phyloP scores from a whole-genome alignment of 495 filamentous ascomycete genomes.

The Viridothelium virens region DNA sequence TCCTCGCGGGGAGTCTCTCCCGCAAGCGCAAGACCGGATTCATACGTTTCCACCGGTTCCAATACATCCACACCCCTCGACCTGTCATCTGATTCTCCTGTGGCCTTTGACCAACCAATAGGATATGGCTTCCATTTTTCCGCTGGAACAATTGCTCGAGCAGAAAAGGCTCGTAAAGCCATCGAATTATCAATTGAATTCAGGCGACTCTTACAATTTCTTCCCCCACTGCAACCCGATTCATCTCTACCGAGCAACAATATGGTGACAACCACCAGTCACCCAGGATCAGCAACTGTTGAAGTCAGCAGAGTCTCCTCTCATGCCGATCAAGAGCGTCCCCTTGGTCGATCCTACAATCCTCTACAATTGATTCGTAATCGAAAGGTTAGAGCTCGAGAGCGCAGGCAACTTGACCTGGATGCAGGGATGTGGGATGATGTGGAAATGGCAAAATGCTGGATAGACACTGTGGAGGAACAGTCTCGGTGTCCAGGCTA shows the following conservation, averaged over 20 bases:
- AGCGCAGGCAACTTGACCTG: constrained; percentile 60
- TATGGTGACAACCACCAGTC: constrained; percentile 22
- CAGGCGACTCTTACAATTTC: constrained; percentile 60
- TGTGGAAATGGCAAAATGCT: constrained; percentile 56
- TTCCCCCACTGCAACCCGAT: constrained; percentile 61
- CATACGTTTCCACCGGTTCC: constrained; percentile 9
- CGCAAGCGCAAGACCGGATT: constrained; percentile 35
- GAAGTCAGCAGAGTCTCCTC: constrained; percentile 28
- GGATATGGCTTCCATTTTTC: constrained; percentile 53
- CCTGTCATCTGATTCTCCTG: constrained; percentile 19
- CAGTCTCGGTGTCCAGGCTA: constrained; percentile 41
- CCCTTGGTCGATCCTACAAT: constrained; percentile 62
- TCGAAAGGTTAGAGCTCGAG: constrained; percentile 65
- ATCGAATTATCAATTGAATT: constrained; percentile 78
- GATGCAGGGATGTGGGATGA: constrained; percentile 72
- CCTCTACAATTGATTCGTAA: constrained; percentile 84
- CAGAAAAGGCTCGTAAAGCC: constrained; percentile 67
- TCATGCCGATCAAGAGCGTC: constrained; percentile 22
- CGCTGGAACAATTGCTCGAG: constrained; percentile 65
- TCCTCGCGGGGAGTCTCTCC: constrained; percentile 53
- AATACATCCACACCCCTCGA: background rate
- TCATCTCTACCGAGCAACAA: constrained; percentile 31
- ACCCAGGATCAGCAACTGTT: constrained; percentile 27
- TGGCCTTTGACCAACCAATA: constrained; percentile 11
- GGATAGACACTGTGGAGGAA: constrained; percentile 62